Conservation (phyloP, 257 asterid species). For the Penstemon newberryi region DNA sequence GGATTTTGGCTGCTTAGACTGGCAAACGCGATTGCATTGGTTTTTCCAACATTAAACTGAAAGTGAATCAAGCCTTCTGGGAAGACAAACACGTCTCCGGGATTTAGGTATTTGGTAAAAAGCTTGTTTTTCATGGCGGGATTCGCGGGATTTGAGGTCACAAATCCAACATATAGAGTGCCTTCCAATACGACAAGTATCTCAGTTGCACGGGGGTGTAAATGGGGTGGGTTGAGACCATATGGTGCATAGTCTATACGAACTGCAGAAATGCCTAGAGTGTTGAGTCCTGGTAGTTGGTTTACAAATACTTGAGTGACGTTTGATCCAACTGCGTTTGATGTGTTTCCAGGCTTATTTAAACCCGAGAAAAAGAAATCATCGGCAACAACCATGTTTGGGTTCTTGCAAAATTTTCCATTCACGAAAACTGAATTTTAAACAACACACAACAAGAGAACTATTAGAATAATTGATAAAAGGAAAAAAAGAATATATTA, state of each 20-base stretch:
- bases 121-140: constrained; percentile 12
- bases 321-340: constrained; percentile 12
- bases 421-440: constrained; percentile 29
- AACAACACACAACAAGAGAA: neutral
- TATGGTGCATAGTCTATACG: constrained; percentile 27
- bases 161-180: constrained; percentile 26
- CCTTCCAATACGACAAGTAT: constrained; percentile 23
- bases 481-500: neutral
- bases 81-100: constrained; percentile 25
- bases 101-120: constrained; percentile 3
- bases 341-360: neutral
- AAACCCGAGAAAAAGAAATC: constrained; percentile 29
- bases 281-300: constrained; percentile 30
- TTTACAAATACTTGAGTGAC: constrained; percentile 18
- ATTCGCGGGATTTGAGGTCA: constrained; percentile 24
- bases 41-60: constrained; percentile 21
- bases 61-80: constrained; percentile 34
- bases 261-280: constrained; percentile 27
- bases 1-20: constrained; percentile 34
- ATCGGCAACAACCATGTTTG: constrained; percentile 20
- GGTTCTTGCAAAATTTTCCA: constrained; percentile 29
- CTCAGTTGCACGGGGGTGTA: constrained; percentile 34
- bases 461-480: too few species aligned
- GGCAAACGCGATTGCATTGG: constrained; percentile 16
- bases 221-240: constrained; percentile 31